Evolutionary conservation across 768 basidiomycete genomes (phyloP).

Genomic region (Polyporus arcularius): DNA sequence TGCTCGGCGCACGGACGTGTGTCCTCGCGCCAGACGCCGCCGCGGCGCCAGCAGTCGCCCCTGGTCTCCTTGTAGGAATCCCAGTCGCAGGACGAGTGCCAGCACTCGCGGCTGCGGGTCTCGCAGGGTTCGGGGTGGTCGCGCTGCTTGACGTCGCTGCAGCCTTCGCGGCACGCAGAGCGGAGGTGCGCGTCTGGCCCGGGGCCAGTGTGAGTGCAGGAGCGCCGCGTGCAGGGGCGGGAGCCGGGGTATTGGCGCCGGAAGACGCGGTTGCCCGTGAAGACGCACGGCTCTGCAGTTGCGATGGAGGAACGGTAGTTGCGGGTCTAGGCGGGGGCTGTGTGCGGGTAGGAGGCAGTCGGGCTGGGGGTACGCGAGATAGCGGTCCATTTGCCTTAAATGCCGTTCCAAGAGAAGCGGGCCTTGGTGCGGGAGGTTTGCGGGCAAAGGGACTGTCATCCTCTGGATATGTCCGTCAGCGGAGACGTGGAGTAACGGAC

Average conservation of each 20-base stretch:
- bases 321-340: not conserved
- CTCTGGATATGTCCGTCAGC: not conserved
- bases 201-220: not conserved
- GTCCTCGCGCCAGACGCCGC: not conserved
- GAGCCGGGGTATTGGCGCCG: not conserved
- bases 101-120: slow-evolving; percentile 2
- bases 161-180: slow-evolving; percentile 14
- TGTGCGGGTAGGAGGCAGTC: not conserved
- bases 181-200: slow-evolving; percentile 12
- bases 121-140: slow-evolving; percentile 7
- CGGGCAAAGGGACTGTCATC: slow-evolving; percentile 15
- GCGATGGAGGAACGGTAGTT: not conserved
- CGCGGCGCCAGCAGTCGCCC: not conserved
- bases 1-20: not conserved
- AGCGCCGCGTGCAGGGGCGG: not conserved
- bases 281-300: not conserved
- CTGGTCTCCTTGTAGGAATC: not conserved
- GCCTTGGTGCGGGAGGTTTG: not conserved
- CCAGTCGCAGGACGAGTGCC: slow-evolving; percentile 3
- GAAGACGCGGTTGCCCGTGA: not conserved
- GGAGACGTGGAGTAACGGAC: not conserved
- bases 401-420: not conserved
- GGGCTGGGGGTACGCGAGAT: not conserved
- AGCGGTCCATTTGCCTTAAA: not conserved
- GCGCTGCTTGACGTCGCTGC: slow-evolving; percentile 10